A percentile compares a stretch with the other conserved stretches of the same genome.
Evolutionary conservation across 2,329 filamentous ascomycete species (phyloP).

Genomic region (Geosmithia flava): DNA sequence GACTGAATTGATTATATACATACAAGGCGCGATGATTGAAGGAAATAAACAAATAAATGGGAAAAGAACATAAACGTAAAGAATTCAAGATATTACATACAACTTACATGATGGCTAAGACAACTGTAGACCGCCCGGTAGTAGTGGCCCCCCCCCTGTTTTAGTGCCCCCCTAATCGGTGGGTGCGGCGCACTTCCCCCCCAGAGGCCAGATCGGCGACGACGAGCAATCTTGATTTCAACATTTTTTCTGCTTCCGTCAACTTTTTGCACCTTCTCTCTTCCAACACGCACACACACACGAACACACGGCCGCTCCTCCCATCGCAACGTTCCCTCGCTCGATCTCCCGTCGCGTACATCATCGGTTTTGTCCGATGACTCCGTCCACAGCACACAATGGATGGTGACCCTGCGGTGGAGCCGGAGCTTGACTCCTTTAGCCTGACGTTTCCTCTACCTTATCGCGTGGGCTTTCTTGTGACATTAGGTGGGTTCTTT

Average conservation of each 20-base stretch:
- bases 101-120: too few species aligned
- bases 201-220: too few species aligned
- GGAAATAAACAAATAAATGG: too few species aligned
- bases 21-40: too few species aligned
- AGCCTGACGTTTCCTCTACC: conserved; percentile 79
- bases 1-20: background rate
- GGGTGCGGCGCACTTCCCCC: too few species aligned
- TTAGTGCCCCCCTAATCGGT: too few species aligned
- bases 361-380: background rate
- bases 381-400: conserved; percentile 23
- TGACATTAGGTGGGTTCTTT: conserved; percentile 61
- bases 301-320: background rate
- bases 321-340: background rate
- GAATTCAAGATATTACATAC: too few species aligned
- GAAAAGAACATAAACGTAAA: too few species aligned
- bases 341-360: background rate
- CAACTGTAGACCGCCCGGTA: too few species aligned
- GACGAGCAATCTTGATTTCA: too few species aligned
- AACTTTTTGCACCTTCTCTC: background rate
- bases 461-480: conserved; percentile 75
- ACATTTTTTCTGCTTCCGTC: too few species aligned
- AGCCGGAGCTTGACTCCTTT: conserved; percentile 68
- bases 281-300: background rate
- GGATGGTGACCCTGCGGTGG: conserved; percentile 60
- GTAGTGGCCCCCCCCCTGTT: too few species aligned